These are phyloP conservation scores for Penicillium palitans DNA, from an alignment of 2,329 filamentous ascomycete genomes.

Conservation along the genomic window DNA sequence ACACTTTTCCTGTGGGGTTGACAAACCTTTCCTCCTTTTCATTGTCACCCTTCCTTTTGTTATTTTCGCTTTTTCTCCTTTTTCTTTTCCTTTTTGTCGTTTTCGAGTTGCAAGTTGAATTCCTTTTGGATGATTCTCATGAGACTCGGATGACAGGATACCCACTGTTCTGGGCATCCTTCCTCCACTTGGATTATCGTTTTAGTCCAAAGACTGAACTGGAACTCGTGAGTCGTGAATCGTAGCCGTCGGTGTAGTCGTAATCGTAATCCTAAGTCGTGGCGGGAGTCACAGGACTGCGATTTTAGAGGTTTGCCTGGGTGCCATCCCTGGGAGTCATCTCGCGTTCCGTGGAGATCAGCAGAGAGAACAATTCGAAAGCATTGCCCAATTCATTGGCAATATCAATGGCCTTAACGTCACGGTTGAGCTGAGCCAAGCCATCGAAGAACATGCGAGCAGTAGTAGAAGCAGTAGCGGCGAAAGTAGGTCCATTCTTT, in stretches of 20 bases:
- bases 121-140: not conserved
- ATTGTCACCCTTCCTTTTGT: not conserved
- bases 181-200: not conserved
- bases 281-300: not conserved
- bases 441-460: slow-evolving; percentile 36
- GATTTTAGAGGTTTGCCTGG: not conserved
- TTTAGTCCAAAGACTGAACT: not conserved
- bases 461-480: slow-evolving; percentile 16
- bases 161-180: not conserved
- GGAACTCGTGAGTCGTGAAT: not conserved
- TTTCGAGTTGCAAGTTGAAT: not conserved
- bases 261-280: not conserved
- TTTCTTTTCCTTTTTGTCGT: no score
- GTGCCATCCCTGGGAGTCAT: not conserved
- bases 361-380: slow-evolving; percentile 30
- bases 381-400: slow-evolving; percentile 28
- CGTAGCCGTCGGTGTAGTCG: no score
- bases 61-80: not conserved
- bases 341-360: slow-evolving; percentile 33
- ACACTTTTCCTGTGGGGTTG: not conserved
- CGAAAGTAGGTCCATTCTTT: not conserved
- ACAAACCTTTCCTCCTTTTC: not conserved
- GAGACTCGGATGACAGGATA: not conserved
- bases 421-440: slow-evolving; percentile 27
- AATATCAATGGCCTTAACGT: slow-evolving; percentile 23